Conservation (phyloP, 768 basidiomycete genomes). For the Rhizopogon rudus region DNA sequence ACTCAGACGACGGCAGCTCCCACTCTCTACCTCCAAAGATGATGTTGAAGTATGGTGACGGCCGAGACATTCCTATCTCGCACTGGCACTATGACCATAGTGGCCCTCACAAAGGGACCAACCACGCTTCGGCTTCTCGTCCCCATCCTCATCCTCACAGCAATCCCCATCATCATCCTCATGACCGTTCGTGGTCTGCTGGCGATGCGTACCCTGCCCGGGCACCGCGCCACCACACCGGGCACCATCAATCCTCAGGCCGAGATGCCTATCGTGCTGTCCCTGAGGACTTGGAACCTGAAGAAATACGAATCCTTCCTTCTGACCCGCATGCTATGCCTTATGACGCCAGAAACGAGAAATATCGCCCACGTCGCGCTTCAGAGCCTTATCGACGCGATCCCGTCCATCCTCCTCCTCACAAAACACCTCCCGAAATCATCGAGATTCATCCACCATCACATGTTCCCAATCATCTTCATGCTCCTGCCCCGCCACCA, state of each 20-base stretch:
- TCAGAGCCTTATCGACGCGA: conserved; percentile 24
- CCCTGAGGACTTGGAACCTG: conserved; percentile 35
- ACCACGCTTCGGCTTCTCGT: conserved; percentile 20
- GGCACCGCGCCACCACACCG: conserved; percentile 23
- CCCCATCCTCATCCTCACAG: conserved; percentile 16
- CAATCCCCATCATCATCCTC: conserved; percentile 28
- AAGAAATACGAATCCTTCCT: conserved; percentile 61
- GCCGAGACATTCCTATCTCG: conserved; percentile 63
- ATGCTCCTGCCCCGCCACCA: conserved; percentile 17
- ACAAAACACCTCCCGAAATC: conserved; percentile 26
- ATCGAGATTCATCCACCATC: conserved; percentile 29
- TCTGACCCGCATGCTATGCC: conserved; percentile 37
- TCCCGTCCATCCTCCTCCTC: conserved; percentile 14
- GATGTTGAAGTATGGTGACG: conserved; percentile 64
- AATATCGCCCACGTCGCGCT: conserved; percentile 26
- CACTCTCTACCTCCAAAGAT: conserved; percentile 63
- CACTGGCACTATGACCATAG: conserved; percentile 29
- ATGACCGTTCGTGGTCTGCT: conserved; percentile 36
- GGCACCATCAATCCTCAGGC: conserved; percentile 5
- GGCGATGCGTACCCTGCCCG: conserved; percentile 22
- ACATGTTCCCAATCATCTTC: conserved; percentile 17
- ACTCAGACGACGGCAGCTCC: conserved; percentile 37
- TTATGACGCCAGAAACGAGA: conserved; percentile 20
- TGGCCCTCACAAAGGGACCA: conserved; percentile 15
- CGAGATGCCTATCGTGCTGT: conserved; percentile 18